Evolutionary conservation across 176 grass and related monocot genomes (phyloP), one percentile per base, ranked within the genome.

Genomic region (Puya raimondii): DNA sequence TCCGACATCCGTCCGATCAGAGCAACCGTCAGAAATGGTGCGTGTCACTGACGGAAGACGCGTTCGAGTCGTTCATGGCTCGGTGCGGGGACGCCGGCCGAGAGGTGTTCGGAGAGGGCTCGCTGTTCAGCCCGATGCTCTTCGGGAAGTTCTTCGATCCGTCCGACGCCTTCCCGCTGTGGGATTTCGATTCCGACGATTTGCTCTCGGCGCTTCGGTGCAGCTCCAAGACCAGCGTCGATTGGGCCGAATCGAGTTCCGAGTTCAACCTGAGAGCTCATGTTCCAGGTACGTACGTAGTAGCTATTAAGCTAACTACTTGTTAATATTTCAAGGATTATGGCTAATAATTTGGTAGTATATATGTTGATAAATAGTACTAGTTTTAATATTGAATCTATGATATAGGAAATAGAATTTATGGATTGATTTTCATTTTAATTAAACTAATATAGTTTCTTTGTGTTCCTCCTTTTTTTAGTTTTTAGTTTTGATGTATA

Each of bases 81-180:
- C 79, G 70, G 17, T 76, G 59, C 3, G 84, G 71, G 63, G 82
- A 80, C 50, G 84, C 80, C 0, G 81, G 81, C 1, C 79, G 80
- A 58, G 69, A 86, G 59, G 86, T 92, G 48, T 97, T 97, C 63
- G 80, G 68, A 4, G 94, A 97, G 20, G 93, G 86, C 1, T 92
- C 89, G 1, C 82, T 92, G 10, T 88, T 92, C 77, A 90, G 89
- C 78, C 94, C 86, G 4, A 78, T 84, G 75, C 73, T 97, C 23
- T 92, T 92, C 33, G 94, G 89, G 69, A 97, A 92, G 15, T 97
- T 97, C 86, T 97, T 97, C 51, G 89, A 97, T 80, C 94, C 94
- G 13, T 89, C 84, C 20, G 89, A 97, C 64, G 84, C 89, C 2
- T 97, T 97, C 68, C 93, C 94, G 15, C 68, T 97, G n/a, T 97